These are phyloP conservation scores for Puccinia novopanici DNA, from an alignment of 1,284 basidiomycete species.

Conservation along the genomic window DNA sequence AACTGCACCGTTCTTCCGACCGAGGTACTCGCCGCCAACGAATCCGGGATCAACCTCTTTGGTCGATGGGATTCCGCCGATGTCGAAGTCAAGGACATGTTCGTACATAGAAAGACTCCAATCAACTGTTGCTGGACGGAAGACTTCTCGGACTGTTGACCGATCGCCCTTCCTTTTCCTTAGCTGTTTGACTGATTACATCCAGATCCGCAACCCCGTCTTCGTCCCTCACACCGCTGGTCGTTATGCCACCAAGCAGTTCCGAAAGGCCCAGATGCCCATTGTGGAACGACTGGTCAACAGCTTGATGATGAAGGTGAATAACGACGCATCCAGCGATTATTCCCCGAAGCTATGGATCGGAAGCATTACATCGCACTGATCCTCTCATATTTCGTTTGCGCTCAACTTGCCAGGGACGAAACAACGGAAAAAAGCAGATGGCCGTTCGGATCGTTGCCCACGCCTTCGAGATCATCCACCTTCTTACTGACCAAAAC, in stretches of 20 bases:
- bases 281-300: slow-evolving; percentile 99
- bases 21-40: slow-evolving; percentile 45
- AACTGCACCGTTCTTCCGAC: slow-evolving; percentile 35
- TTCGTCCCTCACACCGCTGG: slow-evolving; percentile 93
- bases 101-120: slow-evolving; percentile 52
- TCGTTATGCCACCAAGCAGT: slow-evolving; percentile 99
- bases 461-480: slow-evolving; percentile 99
- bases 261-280: slow-evolving; percentile 99
- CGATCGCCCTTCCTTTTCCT: neutral
- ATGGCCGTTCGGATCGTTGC: slow-evolving; percentile 98
- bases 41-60: slow-evolving; percentile 44
- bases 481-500: slow-evolving; percentile 99
- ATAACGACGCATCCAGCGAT: neutral
- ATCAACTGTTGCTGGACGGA: neutral
- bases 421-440: slow-evolving; percentile 99
- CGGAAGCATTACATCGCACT: neutral
- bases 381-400: neutral
- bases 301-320: slow-evolving; percentile 67
- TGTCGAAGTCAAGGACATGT: slow-evolving; percentile 97
- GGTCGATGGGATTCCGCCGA: slow-evolving; percentile 47
- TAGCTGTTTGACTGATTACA: slow-evolving; percentile 90
- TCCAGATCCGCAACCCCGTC: slow-evolving; percentile 97
- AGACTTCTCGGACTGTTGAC: neutral
- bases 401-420: slow-evolving; percentile 74
- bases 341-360: neutral